Percentiles rank a stretch among this genome's conserved stretches.
phyloP scores from a whole-genome alignment of 2,329 filamentous ascomycete genomes.

The Penicillium sp. region DNA sequence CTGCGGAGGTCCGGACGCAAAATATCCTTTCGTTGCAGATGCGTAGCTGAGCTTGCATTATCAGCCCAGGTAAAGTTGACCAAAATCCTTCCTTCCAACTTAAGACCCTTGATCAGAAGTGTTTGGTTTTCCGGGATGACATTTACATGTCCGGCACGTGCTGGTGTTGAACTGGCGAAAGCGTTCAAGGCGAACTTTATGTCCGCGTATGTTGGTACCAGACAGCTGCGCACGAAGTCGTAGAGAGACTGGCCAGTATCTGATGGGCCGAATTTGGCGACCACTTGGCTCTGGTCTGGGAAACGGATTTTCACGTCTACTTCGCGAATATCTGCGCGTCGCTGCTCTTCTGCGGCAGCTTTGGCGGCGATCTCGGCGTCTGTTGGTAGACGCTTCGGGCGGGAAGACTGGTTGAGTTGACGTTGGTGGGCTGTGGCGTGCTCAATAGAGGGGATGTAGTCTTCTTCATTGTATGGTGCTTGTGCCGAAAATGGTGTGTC shows the following conservation, averaged over 20 bases:
- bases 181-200: slow-evolving; percentile 73
- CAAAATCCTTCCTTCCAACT: slow-evolving; percentile 69
- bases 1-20: slow-evolving; percentile 62
- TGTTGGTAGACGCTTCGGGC: slow-evolving; percentile 76
- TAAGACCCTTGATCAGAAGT: slow-evolving; percentile 70
- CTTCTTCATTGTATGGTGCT: slow-evolving; percentile 65
- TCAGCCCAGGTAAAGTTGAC: slow-evolving; percentile 76
- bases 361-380: slow-evolving; percentile 77
- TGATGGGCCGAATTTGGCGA: slow-evolving; percentile 66
- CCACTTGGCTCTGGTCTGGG: slow-evolving; percentile 78
- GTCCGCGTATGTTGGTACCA: slow-evolving; percentile 57
- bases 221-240: slow-evolving; percentile 68
- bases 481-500: slow-evolving; percentile 74
- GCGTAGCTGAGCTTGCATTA: slow-evolving; percentile 56
- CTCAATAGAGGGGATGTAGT: slow-evolving; percentile 78
- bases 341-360: slow-evolving; percentile 65
- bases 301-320: slow-evolving; percentile 81
- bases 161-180: slow-evolving; percentile 37
- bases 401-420: slow-evolving; percentile 72
- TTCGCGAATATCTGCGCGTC: slow-evolving; percentile 64
- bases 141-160: slow-evolving; percentile 21
- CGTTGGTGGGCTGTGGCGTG: slow-evolving; percentile 79
- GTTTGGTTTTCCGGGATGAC: slow-evolving; percentile 43
- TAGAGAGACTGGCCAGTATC: slow-evolving; percentile 75
- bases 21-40: slow-evolving; percentile 54